Percentiles rank a stretch among this genome's conserved stretches.
Evolutionary conservation across 352 stramenopile species (phyloP).

Genomic region (Globisporangium orthogonon): DNA sequence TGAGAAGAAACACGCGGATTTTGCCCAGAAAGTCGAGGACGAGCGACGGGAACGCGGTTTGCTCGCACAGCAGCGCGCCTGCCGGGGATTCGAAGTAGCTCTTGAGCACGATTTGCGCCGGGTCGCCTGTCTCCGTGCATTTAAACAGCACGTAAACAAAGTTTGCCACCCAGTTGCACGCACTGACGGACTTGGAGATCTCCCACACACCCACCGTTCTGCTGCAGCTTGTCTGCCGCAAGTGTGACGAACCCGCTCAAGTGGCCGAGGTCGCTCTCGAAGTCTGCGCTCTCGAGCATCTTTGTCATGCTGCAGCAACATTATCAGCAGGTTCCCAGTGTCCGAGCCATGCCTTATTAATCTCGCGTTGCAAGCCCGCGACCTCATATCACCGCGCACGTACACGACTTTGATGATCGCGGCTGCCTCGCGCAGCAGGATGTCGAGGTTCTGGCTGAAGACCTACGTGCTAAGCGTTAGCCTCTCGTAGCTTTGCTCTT

Average conservation of each 20-base stretch:
- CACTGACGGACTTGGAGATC: neutral
- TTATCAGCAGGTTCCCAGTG: neutral
- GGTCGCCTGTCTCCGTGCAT: conserved; percentile 18
- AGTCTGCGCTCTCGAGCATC: conserved; percentile 30
- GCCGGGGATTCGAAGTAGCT: conserved; percentile 43
- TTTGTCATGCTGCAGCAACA: conserved; percentile 28
- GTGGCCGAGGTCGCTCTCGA: conserved; percentile 29
- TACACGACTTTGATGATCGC: conserved; percentile 47
- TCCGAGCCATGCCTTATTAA: neutral
- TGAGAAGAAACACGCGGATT: conserved; percentile 36
- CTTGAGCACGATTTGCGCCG: conserved; percentile 27
- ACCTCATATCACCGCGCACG: conserved; percentile 1
- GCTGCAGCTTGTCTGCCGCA: conserved; percentile 30
- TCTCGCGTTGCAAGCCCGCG: neutral
- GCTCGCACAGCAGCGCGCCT: conserved; percentile 48
- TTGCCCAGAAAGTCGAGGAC: conserved; percentile 61
- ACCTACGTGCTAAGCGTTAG: conserved; percentile 18
- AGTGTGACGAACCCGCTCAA: conserved; percentile 40
- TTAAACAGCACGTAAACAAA: too few species aligned
- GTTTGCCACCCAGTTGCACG: too few species aligned
- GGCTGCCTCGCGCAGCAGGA: conserved; percentile 41
- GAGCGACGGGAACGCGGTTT: conserved; percentile 62
- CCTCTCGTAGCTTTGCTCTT: too few species aligned
- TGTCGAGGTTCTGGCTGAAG: conserved; percentile 47
- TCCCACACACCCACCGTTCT: conserved; percentile 24